Percentiles rank a stretch among this genome's conserved stretches.
Conservation (phyloP, 75 land plant genomes). For the Cupressus sempervirens region DNA sequence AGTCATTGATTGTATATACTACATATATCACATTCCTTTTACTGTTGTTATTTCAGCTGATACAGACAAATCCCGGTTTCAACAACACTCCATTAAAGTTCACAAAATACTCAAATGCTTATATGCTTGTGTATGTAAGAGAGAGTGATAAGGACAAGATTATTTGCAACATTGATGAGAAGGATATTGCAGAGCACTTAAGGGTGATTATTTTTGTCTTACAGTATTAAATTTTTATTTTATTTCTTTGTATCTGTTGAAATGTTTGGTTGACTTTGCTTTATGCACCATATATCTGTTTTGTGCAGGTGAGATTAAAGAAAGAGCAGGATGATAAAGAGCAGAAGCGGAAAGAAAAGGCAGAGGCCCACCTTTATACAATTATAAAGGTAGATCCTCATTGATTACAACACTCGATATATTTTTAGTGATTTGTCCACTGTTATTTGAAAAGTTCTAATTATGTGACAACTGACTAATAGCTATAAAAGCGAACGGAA, state of each 20-base stretch:
- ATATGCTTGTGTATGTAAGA: slow-evolving; percentile 98
- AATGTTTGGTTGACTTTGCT: too few species aligned
- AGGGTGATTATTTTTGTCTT: slow-evolving; percentile 35
- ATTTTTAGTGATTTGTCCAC: neutral
- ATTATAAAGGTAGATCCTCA: slow-evolving; percentile 68
- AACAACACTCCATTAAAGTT: slow-evolving; percentile 94
- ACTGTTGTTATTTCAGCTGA: slow-evolving; percentile 43
- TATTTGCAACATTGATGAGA: slow-evolving; percentile 94
- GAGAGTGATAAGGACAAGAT: slow-evolving; percentile 97
- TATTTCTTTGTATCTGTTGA: neutral
- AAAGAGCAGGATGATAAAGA: slow-evolving; percentile 98
- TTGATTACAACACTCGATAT: neutral
- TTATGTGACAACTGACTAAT: too few species aligned
- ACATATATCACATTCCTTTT: neutral
- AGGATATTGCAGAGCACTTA: slow-evolving; percentile 93
- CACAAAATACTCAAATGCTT: slow-evolving; percentile 97
- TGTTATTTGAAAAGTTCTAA: too few species aligned
- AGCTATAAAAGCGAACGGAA: too few species aligned
- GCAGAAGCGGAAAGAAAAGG: slow-evolving; percentile 82
- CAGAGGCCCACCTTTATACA: slow-evolving; percentile 93
- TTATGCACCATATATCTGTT: neutral
- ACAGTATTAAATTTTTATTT: neutral
- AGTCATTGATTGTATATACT: neutral
- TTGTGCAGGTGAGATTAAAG: slow-evolving; percentile 73
- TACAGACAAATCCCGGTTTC: slow-evolving; percentile 92